Base-by-base conservation (phyloP, 495 filamentous ascomycete genomes). In the Glarea lozoyensis region DNA sequence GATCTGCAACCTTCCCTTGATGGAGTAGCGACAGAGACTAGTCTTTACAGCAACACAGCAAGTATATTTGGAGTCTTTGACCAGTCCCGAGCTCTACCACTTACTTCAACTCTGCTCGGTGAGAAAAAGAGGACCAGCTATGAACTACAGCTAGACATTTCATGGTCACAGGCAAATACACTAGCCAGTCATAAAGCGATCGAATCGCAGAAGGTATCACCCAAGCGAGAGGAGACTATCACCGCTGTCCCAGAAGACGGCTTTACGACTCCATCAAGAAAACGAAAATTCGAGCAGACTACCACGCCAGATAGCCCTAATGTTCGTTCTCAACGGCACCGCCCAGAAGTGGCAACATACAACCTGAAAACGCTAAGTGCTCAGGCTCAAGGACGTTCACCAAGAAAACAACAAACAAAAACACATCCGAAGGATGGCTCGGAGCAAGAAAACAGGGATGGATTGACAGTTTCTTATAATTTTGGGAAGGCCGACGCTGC, bases 351-450 rank as follows among this genome's bases (percentile, higher is more conserved):
- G 10, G 54, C 70, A 42, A 73, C 69, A 24, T 76, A 76, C 46
- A 74, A 76, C 42, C 48, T 74, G 30, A 72, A 68, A 47, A 45
- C 66, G 15, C 52, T 73, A 22, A 70, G 63, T 54, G 65, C 63
- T 43, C 69, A 57, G 35, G 63, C 65, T 10, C 57, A 68, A 22
- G 69, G 69, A 2, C 70, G 62, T 48, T 63, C 68, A 30, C 56
- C 55, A 9, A 63, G 61, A 45, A 56, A 55, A 37, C 52, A 59
- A 16, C 70, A 69, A 42, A 62, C 54, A 20, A 56, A 59, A 42
- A n/a, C n/a, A n/a, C n/a, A n/a, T n/a, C n/a, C n/a, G n/a, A 59
- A 63, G 48, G 40, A 49, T n/a, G 42, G 45, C 5, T 53, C 58
- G 6, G 59, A 61, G 35, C 50, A 46, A n/a, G 47, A 51, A 10